Base-by-base conservation (phyloP, 2,329 filamentous ascomycete genomes). In the Alternaria angustiovoidea region DNA sequence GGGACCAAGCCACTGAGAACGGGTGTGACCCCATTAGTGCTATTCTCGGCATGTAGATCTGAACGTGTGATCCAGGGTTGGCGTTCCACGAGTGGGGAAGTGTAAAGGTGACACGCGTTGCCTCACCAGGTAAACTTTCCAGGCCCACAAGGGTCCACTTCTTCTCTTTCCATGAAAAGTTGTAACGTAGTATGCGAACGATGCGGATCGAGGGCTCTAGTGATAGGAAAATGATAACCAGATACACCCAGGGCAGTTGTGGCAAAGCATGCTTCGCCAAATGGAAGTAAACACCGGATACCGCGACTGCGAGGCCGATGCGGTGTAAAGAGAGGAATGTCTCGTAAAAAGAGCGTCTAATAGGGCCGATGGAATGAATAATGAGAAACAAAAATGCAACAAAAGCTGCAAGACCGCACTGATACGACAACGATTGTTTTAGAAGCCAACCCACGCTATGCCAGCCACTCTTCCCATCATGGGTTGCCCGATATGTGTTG, bases 301-400 rank as follows among this genome's bases (percentile, higher is more conserved):
- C 77, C 9, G 85, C 80, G 7, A 86, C 73, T n/a, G 85, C 81
- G 18, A 87, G 88, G 16, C 88, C 82, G 2, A 83, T 70, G 52
- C 92, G 90, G 78, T 93, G 91, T 28, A 90, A 68, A 44, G 89
- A 80, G 74, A 93, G 88, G 82, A 93, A 93, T 1, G 83, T 86
- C 77, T 93, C 91, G 77, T 93, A 93, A 70, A 89, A 92, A n/a
- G 90, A 90, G 72, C 92, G 90, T 57, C 91, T 85, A 14, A 92
- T 78, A 53, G 89, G 84, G 51, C 89, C 91, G 38, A 86, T 83
- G 1, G 90, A 89, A 66, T 91, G 89, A 47, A 92, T 78, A 32
- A 84, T 75, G 52, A 93, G 84, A 53, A 82, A 82, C 11, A 88
- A 74, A 54, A 91, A 85, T 0, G 87, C 85, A 57, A 82, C 76